These are phyloP conservation scores for Paraphaeosphaeria minitans DNA, from an alignment of 2,329 filamentous ascomycete genomes.

Conservation along the genomic window DNA sequence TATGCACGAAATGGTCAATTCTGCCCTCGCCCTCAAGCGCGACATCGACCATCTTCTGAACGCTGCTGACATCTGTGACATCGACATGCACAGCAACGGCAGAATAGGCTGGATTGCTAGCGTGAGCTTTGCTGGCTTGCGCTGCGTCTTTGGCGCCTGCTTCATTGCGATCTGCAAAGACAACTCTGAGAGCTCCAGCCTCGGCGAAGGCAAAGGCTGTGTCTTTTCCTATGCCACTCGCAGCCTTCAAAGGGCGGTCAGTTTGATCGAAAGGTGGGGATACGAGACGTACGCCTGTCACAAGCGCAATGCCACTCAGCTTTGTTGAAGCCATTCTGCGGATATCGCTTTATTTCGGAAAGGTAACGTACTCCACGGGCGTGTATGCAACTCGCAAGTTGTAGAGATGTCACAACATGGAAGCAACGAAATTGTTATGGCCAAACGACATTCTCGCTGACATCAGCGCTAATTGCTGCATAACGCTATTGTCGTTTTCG, in stretches of 20 bases:
- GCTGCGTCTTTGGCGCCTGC: not conserved
- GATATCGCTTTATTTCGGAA: not conserved
- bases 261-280: too few relatives aligned
- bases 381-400: too few relatives aligned
- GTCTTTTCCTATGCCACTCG: slow-evolving; percentile 13
- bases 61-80: slow-evolving; percentile 20
- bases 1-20: slow-evolving; percentile 34
- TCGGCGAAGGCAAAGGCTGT: slow-evolving; percentile 16
- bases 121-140: slow-evolving; percentile 28
- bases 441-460: too few relatives aligned
- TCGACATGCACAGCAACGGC: slow-evolving; percentile 32
- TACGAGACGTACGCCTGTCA: too few relatives aligned
- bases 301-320: too few relatives aligned
- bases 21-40: slow-evolving; percentile 24
- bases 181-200: slow-evolving; percentile 10
- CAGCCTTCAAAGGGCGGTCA: not conserved
- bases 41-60: slow-evolving; percentile 30
- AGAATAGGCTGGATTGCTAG: slow-evolving; percentile 28
- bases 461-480: too few relatives aligned
- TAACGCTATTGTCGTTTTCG: too few relatives aligned
- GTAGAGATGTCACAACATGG: too few relatives aligned
- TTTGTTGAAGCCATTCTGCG: too few relatives aligned
- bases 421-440: too few relatives aligned
- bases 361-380: too few relatives aligned
- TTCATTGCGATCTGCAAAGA: slow-evolving; percentile 13